Percentiles rank a stretch among this genome's conserved stretches.
These are phyloP conservation scores for Microascus cirrosus DNA, from an alignment of 2,329 filamentous ascomycete species.

Conservation along the genomic window DNA sequence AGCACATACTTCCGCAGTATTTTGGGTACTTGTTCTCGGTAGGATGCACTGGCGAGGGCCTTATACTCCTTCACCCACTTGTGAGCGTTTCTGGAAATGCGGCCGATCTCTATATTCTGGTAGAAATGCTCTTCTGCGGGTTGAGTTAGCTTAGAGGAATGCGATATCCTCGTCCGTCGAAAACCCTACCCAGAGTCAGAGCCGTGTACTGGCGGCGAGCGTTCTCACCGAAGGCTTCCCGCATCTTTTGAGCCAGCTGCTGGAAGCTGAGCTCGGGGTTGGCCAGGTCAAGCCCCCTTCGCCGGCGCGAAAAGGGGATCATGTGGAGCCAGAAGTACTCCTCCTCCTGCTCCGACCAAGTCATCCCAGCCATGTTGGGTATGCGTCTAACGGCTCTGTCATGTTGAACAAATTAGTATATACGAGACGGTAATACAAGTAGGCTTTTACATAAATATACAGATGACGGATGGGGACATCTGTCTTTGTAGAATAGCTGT, in stretches of 20 bases:
- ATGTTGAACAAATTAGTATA: neutral
- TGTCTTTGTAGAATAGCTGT: too few species aligned
- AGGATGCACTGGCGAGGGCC: conserved; percentile 6
- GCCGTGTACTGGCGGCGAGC: conserved; percentile 26
- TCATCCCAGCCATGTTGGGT: conserved; percentile 34
- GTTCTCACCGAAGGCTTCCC: conserved; percentile 18
- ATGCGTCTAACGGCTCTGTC: neutral
- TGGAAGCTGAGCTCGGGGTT: conserved; percentile 21
- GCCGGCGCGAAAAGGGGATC: conserved; percentile 24
- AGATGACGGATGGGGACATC: too few species aligned
- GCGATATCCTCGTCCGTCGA: neutral
- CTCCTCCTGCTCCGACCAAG: conserved; percentile 38
- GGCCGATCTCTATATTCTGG: conserved; percentile 5
- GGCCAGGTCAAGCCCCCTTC: conserved; percentile 13
- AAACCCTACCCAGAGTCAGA: conserved; percentile 26
- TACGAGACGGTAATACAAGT: too few species aligned
- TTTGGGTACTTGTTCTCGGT: neutral
- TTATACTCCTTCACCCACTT: conserved; percentile 7
- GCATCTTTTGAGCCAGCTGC: conserved; percentile 25
- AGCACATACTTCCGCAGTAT: neutral
- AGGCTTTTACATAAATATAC: too few species aligned
- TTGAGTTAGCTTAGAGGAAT: neutral
- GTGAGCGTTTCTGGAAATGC: conserved; percentile 8
- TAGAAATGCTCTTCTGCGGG: neutral
- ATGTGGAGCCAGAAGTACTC: conserved; percentile 32